Percentiles rank a stretch among this genome's conserved stretches.
Conservation (phyloP, 352 stramenopile species). For the Discostella stelligera region DNA sequence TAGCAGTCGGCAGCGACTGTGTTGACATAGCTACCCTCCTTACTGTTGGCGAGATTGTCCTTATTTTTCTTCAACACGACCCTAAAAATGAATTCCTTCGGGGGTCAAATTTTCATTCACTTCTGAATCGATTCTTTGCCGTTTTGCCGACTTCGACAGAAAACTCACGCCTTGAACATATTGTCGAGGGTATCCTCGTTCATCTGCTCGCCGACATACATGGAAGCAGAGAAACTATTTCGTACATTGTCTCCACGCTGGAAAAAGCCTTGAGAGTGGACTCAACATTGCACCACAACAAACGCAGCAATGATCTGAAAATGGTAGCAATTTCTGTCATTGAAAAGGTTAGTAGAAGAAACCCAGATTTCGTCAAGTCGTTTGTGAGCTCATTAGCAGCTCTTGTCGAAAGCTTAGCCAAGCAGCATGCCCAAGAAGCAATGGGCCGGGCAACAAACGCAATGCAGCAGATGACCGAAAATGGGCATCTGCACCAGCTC, state of each 20-base stretch:
- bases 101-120: constrained; percentile 38
- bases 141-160: constrained; percentile 15
- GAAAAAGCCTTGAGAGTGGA: constrained; percentile 37
- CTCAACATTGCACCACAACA: not conserved
- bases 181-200: constrained; percentile 39
- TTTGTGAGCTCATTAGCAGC: constrained; percentile 62
- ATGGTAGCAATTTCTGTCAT: constrained; percentile 60
- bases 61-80: constrained; percentile 52
- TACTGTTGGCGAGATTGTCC: constrained; percentile 71
- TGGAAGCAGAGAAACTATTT: constrained; percentile 32
- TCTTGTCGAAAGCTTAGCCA: constrained; percentile 58
- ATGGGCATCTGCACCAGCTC: constrained; percentile 51
- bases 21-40: constrained; percentile 35
- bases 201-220: constrained; percentile 24
- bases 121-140: constrained; percentile 59
- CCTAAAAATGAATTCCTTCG: constrained; percentile 59
- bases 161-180: constrained; percentile 27
- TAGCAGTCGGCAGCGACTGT: constrained; percentile 37
- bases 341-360: constrained; percentile 44
- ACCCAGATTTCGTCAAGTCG: constrained; percentile 50
- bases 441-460: constrained; percentile 42
- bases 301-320: constrained; percentile 14
- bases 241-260: constrained; percentile 33
- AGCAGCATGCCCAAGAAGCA: constrained; percentile 59
- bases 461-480: constrained; percentile 49